Percentiles rank a stretch among this genome's conserved stretches.
These are phyloP conservation scores for Whalleya microplaca DNA, from an alignment of 2,329 filamentous ascomycete species.

Conservation along the genomic window DNA sequence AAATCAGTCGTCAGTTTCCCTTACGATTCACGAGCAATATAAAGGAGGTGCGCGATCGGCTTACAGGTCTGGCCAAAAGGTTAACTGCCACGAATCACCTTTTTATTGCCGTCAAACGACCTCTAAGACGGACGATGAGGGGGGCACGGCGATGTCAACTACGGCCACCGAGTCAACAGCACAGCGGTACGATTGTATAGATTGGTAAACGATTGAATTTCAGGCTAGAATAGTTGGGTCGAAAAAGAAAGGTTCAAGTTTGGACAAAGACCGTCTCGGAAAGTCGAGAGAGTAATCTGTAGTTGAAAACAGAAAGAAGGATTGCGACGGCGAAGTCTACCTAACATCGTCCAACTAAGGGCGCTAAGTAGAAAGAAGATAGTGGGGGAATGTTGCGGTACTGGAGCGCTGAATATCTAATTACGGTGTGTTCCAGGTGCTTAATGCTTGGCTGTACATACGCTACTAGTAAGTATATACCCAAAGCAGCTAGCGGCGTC, in stretches of 20 bases:
- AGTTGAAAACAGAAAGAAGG: slow-evolving; percentile 6
- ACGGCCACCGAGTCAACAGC: background rate
- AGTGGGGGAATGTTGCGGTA: slow-evolving; percentile 18
- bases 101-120: slow-evolving; percentile 7
- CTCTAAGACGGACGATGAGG: no score
- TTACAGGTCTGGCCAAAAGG: slow-evolving; percentile 12
- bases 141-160: background rate
- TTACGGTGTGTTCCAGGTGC: no score
- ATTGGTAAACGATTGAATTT: background rate
- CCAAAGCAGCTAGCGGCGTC: background rate
- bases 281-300: background rate
- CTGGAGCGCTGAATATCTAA: no score
- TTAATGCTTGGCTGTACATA: no score
- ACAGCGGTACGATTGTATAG: background rate
- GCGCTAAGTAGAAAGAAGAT: slow-evolving; percentile 21
- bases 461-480: no score
- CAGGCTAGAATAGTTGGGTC: background rate
- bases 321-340: slow-evolving; percentile 15
- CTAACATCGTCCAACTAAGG: background rate
- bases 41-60: slow-evolving; percentile 7
- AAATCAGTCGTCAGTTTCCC: slow-evolving; percentile 15
- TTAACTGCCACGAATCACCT: slow-evolving; percentile 14
- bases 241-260: background rate
- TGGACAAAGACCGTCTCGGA: background rate
- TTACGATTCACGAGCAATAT: slow-evolving; percentile 1